Evolutionary conservation across 2,329 filamentous ascomycete species (phyloP), one percentile per base, ranked within the genome.

Genomic region (Venturia nashicola): DNA sequence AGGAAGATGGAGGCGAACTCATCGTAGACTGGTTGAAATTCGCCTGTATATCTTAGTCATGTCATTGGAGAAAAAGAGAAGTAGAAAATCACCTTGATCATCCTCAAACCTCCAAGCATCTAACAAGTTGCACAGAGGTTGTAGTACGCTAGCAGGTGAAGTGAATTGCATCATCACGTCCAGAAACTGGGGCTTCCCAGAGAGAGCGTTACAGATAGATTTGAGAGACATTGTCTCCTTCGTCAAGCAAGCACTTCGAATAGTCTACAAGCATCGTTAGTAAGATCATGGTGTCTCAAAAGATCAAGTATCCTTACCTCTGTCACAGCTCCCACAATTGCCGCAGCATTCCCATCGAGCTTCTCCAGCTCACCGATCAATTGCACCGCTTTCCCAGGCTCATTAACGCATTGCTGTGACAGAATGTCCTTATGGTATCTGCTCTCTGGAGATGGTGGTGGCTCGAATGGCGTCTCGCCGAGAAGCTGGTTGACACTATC

Each of bases 291-390:
- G 70, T 36, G 71, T 65, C 40, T 27, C n/a, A 18, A 4, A 46
- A 23, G 34, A 42, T 40, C 61, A 51, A 65, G 1, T 20, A 44
- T 68, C 9, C 61, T 42, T 67, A 78, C 75, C 65, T 80, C 76
- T 34, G 76, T 74, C 11, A 81, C 67, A 36, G 91, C 92, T 66
- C 87, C 86, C 61, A 88, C 89, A 20, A 95, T 90, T 2, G 91
- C 90, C 2, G 90, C 91, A 2, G 90, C 90, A 73, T 97, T 97
- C 1, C 93, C 93, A 70, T 96, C 90, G 82, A 94, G 91, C 61
- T 87, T 88, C 64, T 96, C 91, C 32, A 99, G 79, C 69, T 96
- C 91, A 46, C 86, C 83, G 48, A 97, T 84, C 40, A 96, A 79
- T 54, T 86, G 83, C 68, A 91, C 88, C 0, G 89, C 85, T 67